These are phyloP conservation scores for Monosporascus sp. DNA, from an alignment of 2,329 filamentous ascomycete species.

Conservation along the genomic window DNA sequence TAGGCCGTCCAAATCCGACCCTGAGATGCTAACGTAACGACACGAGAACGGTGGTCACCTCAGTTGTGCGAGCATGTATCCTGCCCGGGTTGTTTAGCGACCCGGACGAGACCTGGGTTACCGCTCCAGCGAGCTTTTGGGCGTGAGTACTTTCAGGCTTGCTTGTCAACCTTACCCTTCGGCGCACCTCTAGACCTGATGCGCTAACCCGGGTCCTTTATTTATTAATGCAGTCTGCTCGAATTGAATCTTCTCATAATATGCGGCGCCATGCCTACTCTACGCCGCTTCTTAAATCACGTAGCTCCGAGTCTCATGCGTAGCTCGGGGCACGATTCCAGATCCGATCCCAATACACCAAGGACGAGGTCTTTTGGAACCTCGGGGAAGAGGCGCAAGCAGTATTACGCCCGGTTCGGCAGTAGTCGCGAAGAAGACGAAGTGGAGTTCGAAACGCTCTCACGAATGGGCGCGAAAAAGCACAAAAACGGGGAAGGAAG, in stretches of 20 bases:
- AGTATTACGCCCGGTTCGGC: not conserved
- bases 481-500: not conserved
- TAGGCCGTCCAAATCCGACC: not conserved
- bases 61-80: constrained; percentile 2
- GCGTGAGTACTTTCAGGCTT: constrained; percentile 1
- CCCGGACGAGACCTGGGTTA: constrained; percentile 4
- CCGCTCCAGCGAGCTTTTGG: constrained; percentile 4
- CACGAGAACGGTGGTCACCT: constrained; percentile 6
- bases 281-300: constrained; percentile 20
- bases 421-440: not conserved
- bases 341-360: not conserved
- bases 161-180: not conserved
- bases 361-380: not conserved
- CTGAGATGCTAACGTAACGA: not conserved
- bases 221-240: constrained; percentile 13
- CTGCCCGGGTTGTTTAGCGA: constrained; percentile 1
- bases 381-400: not conserved
- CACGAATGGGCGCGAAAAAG: not conserved
- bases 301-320: constrained; percentile 12
- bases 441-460: not conserved
- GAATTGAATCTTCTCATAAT: constrained; percentile 25
- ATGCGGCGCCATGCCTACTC: constrained; percentile 22
- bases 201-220: not conserved
- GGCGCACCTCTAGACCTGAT: not conserved
- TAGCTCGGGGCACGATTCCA: not conserved